Base-by-base conservation (phyloP, 2,329 filamentous ascomycete species). In the Bipolaris victoriae region DNA sequence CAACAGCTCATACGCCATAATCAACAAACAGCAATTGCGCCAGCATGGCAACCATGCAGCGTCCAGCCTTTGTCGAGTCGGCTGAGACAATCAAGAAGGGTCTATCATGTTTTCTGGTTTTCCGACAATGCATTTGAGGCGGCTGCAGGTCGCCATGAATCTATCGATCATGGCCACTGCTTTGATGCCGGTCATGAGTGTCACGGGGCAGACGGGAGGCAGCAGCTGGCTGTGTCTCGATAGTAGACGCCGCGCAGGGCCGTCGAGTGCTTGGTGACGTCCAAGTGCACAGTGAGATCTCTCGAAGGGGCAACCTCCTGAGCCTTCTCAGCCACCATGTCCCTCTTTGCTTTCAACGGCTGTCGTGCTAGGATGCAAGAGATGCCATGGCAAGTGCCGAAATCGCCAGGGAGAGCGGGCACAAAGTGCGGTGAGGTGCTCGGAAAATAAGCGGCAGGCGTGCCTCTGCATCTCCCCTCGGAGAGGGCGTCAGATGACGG, bases 121-220 rank as follows among this genome's bases (percentile, higher is more conserved):
- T 61, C 71, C 71, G 69, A 70, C 44, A 39, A 59, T 47, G 65
- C 61, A 66, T 61, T 69, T 62, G 63, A 67, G 64, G 58, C 65
- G 68, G 64, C 70, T 76, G 72, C 72, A 71, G 64, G 67, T 66
- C 60, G 72, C 70, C 71, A 75, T 70, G 64, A 69, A 58, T 64
- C 58, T 66, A 53, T 65, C 55, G 59, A 64, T 60, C 57, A 52
- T 60, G 69, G 57, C 53, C 54, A 64, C 46, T 72, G 60, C 62
- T 73, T 71, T 68, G 67, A 66, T 57, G 64, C 63, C 63, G 60
- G 58, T 54, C 62, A 64, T 69, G 46, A 60, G 60, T 61, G 65
- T 74, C 70, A 73, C 67, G 71, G 68, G 66, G 60, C 65, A 52
- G 47, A 58, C 73, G 73, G 73, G 72, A 76, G 72, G 72, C 73